Percentiles rank a stretch among this genome's conserved stretches.
Evolutionary conservation across 352 stramenopile genomes (phyloP).

Genomic region (Globisporangium cylindrosporum): DNA sequence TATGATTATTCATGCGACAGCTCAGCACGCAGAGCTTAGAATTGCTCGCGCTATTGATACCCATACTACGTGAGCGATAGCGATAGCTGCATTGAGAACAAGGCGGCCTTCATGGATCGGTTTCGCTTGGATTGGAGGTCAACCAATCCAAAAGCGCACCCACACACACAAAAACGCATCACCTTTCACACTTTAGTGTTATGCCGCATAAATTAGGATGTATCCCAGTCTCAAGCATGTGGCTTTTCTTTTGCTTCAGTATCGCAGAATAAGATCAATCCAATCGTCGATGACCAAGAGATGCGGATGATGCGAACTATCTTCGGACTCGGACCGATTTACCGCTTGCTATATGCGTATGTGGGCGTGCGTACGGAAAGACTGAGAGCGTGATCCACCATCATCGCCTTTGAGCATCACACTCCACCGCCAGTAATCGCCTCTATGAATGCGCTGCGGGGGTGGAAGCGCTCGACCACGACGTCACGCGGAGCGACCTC

Average conservation of each 20-base stretch:
- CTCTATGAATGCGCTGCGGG: conserved; percentile 6
- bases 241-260: background rate
- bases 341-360: background rate
- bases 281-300: background rate
- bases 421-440: background rate
- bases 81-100: no score
- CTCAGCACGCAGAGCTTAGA: background rate
- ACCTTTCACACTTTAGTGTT: background rate
- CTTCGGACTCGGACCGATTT: background rate
- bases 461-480: conserved; percentile 5
- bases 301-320: background rate
- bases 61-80: no score
- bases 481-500: background rate
- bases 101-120: background rate
- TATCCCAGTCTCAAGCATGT: background rate
- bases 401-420: background rate
- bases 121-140: background rate
- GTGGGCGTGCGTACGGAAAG: background rate
- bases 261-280: background rate
- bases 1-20: background rate
- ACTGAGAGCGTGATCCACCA: background rate
- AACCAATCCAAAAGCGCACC: background rate
- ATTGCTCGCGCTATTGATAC: background rate
- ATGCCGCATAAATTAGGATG: background rate
- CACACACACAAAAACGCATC: background rate